Evolutionary conservation across 345 rosid genomes (phyloP).

Genomic region (Corymbia maculata): DNA sequence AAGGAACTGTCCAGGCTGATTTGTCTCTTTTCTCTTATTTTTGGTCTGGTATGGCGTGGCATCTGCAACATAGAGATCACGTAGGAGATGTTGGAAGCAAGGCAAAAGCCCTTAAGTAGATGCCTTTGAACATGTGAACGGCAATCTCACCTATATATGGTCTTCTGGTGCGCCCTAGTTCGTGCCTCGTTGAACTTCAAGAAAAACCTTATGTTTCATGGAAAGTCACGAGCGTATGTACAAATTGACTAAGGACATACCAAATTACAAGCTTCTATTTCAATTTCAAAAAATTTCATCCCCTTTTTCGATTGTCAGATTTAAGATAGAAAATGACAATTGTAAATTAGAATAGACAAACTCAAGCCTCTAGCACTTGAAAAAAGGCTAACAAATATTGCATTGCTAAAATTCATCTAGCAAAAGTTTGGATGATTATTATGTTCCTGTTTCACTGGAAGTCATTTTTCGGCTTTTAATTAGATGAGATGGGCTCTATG

Average conservation of each 20-base stretch:
- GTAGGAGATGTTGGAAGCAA: background rate
- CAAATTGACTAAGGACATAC: background rate
- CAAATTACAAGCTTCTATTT: background rate
- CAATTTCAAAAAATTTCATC: background rate
- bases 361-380: background rate
- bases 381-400: background rate
- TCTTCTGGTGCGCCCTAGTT: background rate
- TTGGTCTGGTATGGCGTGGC: background rate
- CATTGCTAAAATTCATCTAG: background rate
- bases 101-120: background rate
- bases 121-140: background rate
- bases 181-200: background rate
- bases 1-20: background rate
- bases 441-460: too few relatives aligned
- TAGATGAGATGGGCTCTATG: rapidly evolving
- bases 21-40: background rate
- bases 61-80: background rate
- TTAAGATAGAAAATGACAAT: background rate
- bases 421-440: background rate
- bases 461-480: too few relatives aligned
- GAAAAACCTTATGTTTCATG: background rate
- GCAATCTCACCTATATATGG: too few relatives aligned
- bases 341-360: background rate
- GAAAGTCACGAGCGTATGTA: background rate
- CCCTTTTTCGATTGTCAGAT: background rate